phyloP scores from a whole-genome alignment of 371 early-diverging fungal genomes.

The Dinochytrium kinnereticum region DNA sequence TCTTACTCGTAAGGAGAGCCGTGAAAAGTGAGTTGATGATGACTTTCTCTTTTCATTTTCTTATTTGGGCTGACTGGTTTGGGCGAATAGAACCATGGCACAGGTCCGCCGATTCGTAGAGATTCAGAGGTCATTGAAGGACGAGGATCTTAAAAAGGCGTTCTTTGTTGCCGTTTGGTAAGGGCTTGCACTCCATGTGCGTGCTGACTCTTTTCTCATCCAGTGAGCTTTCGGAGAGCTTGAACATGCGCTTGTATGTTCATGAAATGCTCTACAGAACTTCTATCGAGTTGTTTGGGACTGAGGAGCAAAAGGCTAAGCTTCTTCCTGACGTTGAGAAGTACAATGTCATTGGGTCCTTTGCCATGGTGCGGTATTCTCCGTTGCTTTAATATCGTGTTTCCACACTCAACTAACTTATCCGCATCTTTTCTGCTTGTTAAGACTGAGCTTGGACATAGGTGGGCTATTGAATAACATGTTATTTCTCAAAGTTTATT shows the following conservation, averaged over 20 bases:
- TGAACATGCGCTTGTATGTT: slow-evolving; percentile 67
- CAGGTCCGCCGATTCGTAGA: slow-evolving; percentile 7
- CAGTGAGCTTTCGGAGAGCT: slow-evolving; percentile 63
- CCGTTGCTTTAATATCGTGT: too few relatives aligned
- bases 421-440: background rate
- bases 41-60: slow-evolving; percentile 24
- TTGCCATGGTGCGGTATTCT: slow-evolving; percentile 57
- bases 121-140: background rate
- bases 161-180: background rate
- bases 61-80: too few relatives aligned
- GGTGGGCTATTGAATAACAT: too few relatives aligned
- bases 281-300: slow-evolving; percentile 65
- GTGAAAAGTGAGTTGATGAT: slow-evolving; percentile 59
- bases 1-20: slow-evolving; percentile 59
- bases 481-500: too few relatives aligned
- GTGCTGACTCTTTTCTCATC: background rate
- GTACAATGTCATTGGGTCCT: slow-evolving; percentile 67
- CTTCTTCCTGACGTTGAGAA: slow-evolving; percentile 62
- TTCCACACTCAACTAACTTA: too few relatives aligned
- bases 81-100: slow-evolving; percentile 18
- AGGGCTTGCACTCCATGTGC: background rate
- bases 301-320: slow-evolving; percentile 59
- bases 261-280: slow-evolving; percentile 63
- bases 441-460: slow-evolving; percentile 21
- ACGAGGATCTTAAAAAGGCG: background rate